These are phyloP conservation scores for Dissophora ornata DNA, from an alignment of 192 early-diverging fungal genomes.

Conservation along the genomic window DNA sequence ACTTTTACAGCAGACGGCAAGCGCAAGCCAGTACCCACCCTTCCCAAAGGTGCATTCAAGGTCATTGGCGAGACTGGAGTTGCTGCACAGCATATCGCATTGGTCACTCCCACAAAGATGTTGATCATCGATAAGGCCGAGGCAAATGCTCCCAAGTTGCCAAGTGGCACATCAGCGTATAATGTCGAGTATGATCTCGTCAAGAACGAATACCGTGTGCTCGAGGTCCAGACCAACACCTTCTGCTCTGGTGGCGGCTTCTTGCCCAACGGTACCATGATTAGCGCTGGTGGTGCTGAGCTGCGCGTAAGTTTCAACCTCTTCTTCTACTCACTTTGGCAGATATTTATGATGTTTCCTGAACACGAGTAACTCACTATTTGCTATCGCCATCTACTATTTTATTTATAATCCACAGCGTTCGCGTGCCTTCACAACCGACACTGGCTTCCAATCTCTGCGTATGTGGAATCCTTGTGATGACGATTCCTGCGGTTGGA, in stretches of 20 bases:
- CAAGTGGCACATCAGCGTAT: slow-evolving; percentile 53
- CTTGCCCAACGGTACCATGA: slow-evolving; percentile 59
- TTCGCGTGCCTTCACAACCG: slow-evolving; percentile 20
- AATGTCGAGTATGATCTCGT: slow-evolving; percentile 59
- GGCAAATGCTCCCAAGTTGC: slow-evolving; percentile 41
- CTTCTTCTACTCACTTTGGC: background rate
- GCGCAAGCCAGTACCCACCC: slow-evolving; percentile 20
- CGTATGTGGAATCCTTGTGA: slow-evolving; percentile 61
- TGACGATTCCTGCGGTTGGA: slow-evolving; percentile 57
- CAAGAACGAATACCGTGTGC: slow-evolving; percentile 54
- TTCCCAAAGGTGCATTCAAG: slow-evolving; percentile 56
- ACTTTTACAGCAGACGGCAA: slow-evolving; percentile 8
- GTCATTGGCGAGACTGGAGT: slow-evolving; percentile 59
- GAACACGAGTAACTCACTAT: too few relatives aligned
- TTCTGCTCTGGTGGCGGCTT: slow-evolving; percentile 69
- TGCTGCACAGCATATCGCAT: slow-evolving; percentile 61
- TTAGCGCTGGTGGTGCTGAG: slow-evolving; percentile 64
- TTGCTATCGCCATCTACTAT: too few relatives aligned
- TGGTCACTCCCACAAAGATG: slow-evolving; percentile 59
- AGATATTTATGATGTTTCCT: background rate
- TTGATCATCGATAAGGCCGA: slow-evolving; percentile 70
- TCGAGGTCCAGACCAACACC: slow-evolving; percentile 60
- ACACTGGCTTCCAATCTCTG: slow-evolving; percentile 56
- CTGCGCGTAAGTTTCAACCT: slow-evolving; percentile 28
- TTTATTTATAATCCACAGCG: background rate